Evolutionary conservation across 2,329 filamentous ascomycete species (phyloP), one percentile per base, ranked within the genome.

Genomic region (Emergomyces africanus): DNA sequence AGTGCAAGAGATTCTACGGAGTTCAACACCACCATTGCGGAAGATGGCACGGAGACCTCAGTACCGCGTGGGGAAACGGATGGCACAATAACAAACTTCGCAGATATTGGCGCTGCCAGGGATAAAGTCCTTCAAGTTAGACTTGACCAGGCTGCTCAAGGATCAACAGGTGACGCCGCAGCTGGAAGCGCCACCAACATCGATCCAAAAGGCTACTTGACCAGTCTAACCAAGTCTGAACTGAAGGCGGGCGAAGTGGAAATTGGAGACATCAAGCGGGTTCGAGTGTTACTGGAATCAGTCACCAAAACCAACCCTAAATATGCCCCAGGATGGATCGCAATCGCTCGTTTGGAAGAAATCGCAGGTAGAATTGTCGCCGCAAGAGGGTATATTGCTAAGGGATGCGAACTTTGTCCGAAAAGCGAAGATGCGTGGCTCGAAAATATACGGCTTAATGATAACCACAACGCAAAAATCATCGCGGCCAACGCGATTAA

Each of bases 241-340:
- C 77, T 90, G 60, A 87, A 84, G 60, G 88, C 90, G 60, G 83
- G 85, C 4, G 89, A 95, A 67, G 83, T 89, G 4, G 88, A 91
- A 66, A 88, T 97, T 30, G 92, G 94, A 61, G 94, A 99, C 69
- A 90, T 99, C 71, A 95, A 96, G 70, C 87, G 94, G 72, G 94
- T 95, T 20, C 84, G 94, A 63, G 87, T 91, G 63, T 80, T 99
- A 41, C 78, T 99, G n/a, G 90, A 96, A 70, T 97, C 92, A 0
- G 94, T 97, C 53, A 95, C 96, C 71, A 95, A 94, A 74, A 96
- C 92, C 8, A 99, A 99, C 71, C 89, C 92, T 1, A 91, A 89
- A 63, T 95, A 97, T 69, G 90, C 89, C 0, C 89, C 94, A 10
- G 94, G 90, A 23, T 99, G 95, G 88, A 95, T 99, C 66, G 94